phyloP scores from a whole-genome alignment of 2,329 filamentous ascomycete genomes.

The Verticillium zaregamsianum region DNA sequence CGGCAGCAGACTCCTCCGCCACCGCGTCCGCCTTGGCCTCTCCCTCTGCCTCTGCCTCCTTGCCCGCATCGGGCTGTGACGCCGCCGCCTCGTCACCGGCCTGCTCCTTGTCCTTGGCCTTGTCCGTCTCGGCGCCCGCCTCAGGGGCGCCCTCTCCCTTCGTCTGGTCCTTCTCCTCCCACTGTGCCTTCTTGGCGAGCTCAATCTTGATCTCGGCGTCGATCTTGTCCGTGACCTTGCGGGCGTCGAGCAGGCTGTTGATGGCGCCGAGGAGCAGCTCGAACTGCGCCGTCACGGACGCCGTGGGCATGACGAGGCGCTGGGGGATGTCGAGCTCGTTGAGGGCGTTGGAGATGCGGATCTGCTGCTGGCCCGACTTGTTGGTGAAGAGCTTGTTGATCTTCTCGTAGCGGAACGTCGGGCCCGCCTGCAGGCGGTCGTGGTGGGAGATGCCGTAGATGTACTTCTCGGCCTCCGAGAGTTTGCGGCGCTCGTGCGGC shows the following conservation, averaged over 20 bases:
- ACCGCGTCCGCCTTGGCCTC: constrained; percentile 1
- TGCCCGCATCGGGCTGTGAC: constrained; percentile 2
- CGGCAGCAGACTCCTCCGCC: constrained; percentile 3
- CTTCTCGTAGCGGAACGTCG: constrained; percentile 84
- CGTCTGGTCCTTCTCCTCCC: constrained; percentile 31
- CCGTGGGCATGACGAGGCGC: constrained; percentile 70
- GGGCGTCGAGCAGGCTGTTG: constrained; percentile 63
- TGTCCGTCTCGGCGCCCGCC: neutral
- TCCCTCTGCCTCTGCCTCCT: constrained; percentile 1
- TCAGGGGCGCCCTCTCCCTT: constrained; percentile 6
- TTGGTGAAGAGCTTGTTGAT: constrained; percentile 74
- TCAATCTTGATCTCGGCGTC: constrained; percentile 65
- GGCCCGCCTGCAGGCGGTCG: constrained; percentile 79
- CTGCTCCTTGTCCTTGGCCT: neutral
- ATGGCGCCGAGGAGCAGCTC: constrained; percentile 68
- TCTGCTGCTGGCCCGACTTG: constrained; percentile 71
- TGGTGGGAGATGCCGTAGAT: constrained; percentile 82
- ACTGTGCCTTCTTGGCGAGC: constrained; percentile 51
- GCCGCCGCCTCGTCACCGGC: neutral
- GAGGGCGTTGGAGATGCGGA: constrained; percentile 69
- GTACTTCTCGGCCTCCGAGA: constrained; percentile 70
- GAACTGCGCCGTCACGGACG: constrained; percentile 65
- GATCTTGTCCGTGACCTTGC: constrained; percentile 72
- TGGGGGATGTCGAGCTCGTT: constrained; percentile 67
- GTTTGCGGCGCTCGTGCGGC: constrained; percentile 59